A percentile compares a stretch with the other conserved stretches of the same genome.
These are phyloP conservation scores for Fusarium coffeatum DNA, from an alignment of 2,329 filamentous ascomycete species.

Conservation along the genomic window DNA sequence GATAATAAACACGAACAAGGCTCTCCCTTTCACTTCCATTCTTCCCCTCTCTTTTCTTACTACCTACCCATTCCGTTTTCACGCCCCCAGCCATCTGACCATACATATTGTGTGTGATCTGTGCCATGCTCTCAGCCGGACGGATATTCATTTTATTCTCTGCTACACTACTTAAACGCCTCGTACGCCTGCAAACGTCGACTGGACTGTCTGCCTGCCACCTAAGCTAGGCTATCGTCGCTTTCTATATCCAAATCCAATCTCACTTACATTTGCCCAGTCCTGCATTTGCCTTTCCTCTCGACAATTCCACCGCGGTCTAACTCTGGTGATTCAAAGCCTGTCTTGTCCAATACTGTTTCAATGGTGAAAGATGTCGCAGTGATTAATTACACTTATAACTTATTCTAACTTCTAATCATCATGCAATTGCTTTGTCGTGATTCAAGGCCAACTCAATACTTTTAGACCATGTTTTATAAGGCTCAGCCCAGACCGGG, in stretches of 20 bases:
- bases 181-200: conserved; percentile 32
- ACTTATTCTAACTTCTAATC: not conserved
- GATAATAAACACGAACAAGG: conserved; percentile 24
- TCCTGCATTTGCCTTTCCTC: conserved; percentile 15
- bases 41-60: conserved; percentile 3
- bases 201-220: conserved; percentile 11
- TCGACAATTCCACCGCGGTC: conserved; percentile 6
- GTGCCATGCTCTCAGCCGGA: not conserved
- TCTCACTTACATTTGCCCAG: conserved; percentile 14
- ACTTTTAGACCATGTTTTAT: conserved; percentile 20
- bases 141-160: conserved; percentile 29
- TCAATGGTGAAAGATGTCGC: not conserved
- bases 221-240: conserved; percentile 4
- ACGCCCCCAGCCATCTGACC: conserved; percentile 32
- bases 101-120: conserved; percentile 9
- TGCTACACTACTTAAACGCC: conserved; percentile 35
- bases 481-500: conserved; percentile 22
- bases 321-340: conserved; percentile 10
- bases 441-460: not conserved
- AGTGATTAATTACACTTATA: not conserved
- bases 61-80: conserved; percentile 9
- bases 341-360: not conserved
- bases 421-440: not conserved
- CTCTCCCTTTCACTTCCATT: not conserved
- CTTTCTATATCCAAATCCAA: conserved; percentile 7